Evolutionary conservation across 345 rosid species (phyloP), one percentile per base, ranked within the genome.

Genomic region (Ailanthus altissimus): DNA sequence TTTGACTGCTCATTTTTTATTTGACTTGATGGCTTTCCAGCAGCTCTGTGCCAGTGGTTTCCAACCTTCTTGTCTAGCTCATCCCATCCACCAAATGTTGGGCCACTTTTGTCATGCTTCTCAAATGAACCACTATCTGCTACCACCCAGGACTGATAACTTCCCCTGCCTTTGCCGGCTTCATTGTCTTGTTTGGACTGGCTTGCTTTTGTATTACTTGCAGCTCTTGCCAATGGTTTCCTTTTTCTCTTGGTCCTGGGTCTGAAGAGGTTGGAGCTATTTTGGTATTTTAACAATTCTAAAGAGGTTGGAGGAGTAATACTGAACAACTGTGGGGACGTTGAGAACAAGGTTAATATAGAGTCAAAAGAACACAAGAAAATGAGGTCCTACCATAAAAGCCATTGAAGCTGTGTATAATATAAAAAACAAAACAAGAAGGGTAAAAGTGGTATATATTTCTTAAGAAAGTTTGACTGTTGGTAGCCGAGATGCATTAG

Each of bases 1-100:
- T 79, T 85, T 4, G 73, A 66, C 12, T 21, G 32, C 75, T 76
- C 83, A 77, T 73, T 75, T 76, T 56, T 69, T 40, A 47, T 77
- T 58, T 62, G 60, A 43, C 67, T 47, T 4, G 84, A 62, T 16
- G 73, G 50, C 12, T 14, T 79, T 12, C 36, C 70, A 6, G 63
- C 73, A 50, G 62, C 82, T 38, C 76, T n/a, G n/a, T n/a, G 40
- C 8, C 11, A 9, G 36, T 47, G 32, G 11, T 77, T 62, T 76
- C 79, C 75, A 16, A 47, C 75, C 85, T 57, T 77, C 61, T 63
- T 78, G 64, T 85, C 98, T 20, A 91, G 82, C 79, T 95, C 96
- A 67, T 95, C 97, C 98, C 98, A 93, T 67, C 98, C 99, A 62
- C 99, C 93, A 83, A 80, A 93, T 4, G 16, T 75, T 2, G 84